Evolutionary conservation across 2,329 filamentous ascomycete species (phyloP), one percentile per base, ranked within the genome.

Genomic region (Lecanicillium sp.): DNA sequence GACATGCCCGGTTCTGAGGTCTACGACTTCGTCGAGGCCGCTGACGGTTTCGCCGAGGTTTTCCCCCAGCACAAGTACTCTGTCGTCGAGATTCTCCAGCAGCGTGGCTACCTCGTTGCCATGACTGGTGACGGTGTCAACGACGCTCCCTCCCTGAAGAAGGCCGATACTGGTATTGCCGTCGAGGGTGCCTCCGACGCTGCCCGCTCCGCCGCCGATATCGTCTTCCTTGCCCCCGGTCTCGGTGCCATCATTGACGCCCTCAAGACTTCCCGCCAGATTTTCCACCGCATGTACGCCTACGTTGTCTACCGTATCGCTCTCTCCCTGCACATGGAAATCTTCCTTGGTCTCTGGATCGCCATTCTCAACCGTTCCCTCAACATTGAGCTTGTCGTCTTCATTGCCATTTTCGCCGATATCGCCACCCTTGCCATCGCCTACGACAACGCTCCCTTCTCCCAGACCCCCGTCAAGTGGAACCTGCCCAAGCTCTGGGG

Each of bases 111-210:
- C 71, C 81, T 95, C 33, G 89, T 94, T 71, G 90, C 89, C 66
- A 95, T 95, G 90, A 95, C 89, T 70, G 89, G 89, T 77, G 90
- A 95, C 59, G 89, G 89, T 79, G 89, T 95, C 72, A 95, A 95
- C 72, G 89, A 95, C 69, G 89, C 89, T 55, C 87, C 89, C 55
- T 94, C 88, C 24, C 75, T 95, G 64, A 94, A 95, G 76, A 94
- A 90, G 76, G 89, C 89, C n/a, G 88, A 95, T 72, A 94, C 88
- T 61, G 90, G 90, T 77, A 95, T 95, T 72, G 90, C 90, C 55
- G 89, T 95, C 61, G 87, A 95, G 73, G 89, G 89, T 73, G 83
- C 90, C 53, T 93, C 88, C 23, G 90, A 95, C 65, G 90, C 89
- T 64, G 90, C 90, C 61, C 87, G 88, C 57, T 93, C 89, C 51